A percentile compares a stretch with the other conserved stretches of the same genome.
These are phyloP conservation scores for Jatropha multifida DNA, from an alignment of 441 rosid genomes.

Conservation along the genomic window DNA sequence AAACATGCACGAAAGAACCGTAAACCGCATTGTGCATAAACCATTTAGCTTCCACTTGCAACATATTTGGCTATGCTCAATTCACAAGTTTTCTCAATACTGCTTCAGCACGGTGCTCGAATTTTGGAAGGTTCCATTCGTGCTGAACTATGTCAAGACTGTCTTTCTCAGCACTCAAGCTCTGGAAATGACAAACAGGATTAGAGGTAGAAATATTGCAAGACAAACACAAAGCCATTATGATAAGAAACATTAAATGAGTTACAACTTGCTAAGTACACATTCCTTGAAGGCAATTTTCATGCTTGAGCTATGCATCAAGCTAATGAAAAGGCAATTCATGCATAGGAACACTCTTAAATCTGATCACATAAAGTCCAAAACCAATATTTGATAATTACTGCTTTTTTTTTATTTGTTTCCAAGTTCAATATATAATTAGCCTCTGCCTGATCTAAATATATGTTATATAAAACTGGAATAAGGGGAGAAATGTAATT, in stretches of 20 bases:
- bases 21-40: neutral
- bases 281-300: too few species aligned
- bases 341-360: too few species aligned
- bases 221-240: neutral
- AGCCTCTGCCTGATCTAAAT: neutral
- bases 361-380: too few species aligned
- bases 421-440: neutral
- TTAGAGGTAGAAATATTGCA: neutral
- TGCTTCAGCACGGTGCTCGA: slow-evolving; percentile 89
- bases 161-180: slow-evolving; percentile 89
- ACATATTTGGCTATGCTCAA: slow-evolving; percentile 25
- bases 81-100: slow-evolving; percentile 62
- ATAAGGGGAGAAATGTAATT: neutral
- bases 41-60: neutral
- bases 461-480: neutral
- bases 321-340: too few species aligned
- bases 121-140: slow-evolving; percentile 85
- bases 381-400: neutral
- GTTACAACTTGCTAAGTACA: neutral
- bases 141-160: slow-evolving; percentile 87
- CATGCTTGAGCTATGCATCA: too few species aligned
- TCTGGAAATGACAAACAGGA: slow-evolving; percentile 40
- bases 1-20: neutral
- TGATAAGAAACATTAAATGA: neutral
- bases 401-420: too few species aligned